phyloP scores from a whole-genome alignment of 1,284 basidiomycete genomes.

The Volvariella volvacea region DNA sequence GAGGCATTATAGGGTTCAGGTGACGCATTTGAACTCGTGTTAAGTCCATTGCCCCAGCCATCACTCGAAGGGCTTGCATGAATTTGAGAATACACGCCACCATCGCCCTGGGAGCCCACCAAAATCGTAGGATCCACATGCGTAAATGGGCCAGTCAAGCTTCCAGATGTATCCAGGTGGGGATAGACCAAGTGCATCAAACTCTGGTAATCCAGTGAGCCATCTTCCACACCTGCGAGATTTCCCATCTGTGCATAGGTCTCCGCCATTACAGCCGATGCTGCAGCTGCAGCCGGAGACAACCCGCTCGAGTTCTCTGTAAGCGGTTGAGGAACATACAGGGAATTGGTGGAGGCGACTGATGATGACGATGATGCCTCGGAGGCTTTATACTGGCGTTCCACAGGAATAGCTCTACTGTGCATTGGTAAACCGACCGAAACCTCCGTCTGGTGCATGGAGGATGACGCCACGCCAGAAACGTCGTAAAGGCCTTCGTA shows the following conservation, averaged over 20 bases:
- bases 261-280: slow-evolving; percentile 60
- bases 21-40: slow-evolving; percentile 62
- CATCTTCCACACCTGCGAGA: slow-evolving; percentile 43
- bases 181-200: slow-evolving; percentile 60
- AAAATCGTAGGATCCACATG: slow-evolving; percentile 86
- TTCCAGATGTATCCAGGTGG: slow-evolving; percentile 33
- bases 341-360: slow-evolving; percentile 16
- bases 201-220: slow-evolving; percentile 51
- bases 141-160: slow-evolving; percentile 53
- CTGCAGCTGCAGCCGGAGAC: slow-evolving; percentile 57
- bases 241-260: slow-evolving; percentile 57
- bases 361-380: slow-evolving; percentile 8
- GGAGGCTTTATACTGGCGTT: slow-evolving; percentile 12
- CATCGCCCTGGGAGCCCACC: slow-evolving; percentile 36
- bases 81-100: slow-evolving; percentile 35
- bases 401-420: background rate
- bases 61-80: slow-evolving; percentile 78
- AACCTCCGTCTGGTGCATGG: slow-evolving; percentile 17
- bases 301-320: slow-evolving; percentile 38
- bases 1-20: slow-evolving; percentile 70
- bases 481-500: slow-evolving; percentile 69
- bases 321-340: slow-evolving; percentile 32
- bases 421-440: background rate
- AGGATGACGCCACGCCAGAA: slow-evolving; percentile 13
- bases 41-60: slow-evolving; percentile 63